Evolutionary conservation across 306 rosid genomes (phyloP).

Genomic region (Ochetophila trinervis): DNA sequence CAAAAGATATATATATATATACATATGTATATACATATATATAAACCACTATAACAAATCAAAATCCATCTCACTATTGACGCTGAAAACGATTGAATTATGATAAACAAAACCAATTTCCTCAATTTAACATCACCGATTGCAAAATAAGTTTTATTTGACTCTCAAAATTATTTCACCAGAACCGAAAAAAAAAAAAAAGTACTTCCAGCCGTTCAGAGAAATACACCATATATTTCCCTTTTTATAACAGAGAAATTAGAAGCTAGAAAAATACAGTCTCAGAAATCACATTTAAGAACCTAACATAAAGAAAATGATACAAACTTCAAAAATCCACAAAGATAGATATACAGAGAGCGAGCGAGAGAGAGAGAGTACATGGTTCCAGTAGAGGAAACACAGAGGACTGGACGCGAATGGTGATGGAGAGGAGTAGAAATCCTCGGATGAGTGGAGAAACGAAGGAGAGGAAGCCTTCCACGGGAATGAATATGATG

Average conservation of each 20-base stretch:
- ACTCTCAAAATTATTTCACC: not conserved
- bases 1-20: too few species aligned
- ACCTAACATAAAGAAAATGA: not conserved
- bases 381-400: constrained; percentile 32
- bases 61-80: not conserved
- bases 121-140: not conserved
- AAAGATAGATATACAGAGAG: too few species aligned
- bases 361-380: not conserved
- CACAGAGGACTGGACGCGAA: constrained; percentile 5
- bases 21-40: too few species aligned
- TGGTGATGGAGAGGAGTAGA: constrained; percentile 13
- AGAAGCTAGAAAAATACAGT: not conserved
- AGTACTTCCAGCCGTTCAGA: not conserved
- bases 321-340: not conserved
- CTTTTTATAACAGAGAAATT: not conserved
- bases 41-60: not conserved
- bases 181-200: not conserved
- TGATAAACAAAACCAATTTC: not conserved
- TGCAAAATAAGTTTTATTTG: not conserved
- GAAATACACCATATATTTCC: not conserved
- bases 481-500: constrained; percentile 10
- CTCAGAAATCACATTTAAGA: not conserved
- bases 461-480: constrained; percentile 12
- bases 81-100: not conserved
- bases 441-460: constrained; percentile 6